phyloP scores from a whole-genome alignment of 257 asterid species.

The Lithospermum erythrorhizon region DNA sequence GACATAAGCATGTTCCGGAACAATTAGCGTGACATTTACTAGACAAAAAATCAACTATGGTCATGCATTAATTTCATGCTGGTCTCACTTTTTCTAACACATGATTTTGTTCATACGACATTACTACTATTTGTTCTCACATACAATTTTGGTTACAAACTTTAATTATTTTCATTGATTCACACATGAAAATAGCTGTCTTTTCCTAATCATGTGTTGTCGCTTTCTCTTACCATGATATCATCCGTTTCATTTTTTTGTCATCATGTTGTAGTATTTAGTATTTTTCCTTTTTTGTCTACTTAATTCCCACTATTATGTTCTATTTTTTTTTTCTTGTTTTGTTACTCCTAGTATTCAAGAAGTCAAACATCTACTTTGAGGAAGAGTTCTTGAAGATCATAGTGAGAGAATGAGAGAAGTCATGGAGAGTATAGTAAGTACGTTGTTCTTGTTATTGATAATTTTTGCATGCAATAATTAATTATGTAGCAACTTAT shows the following conservation, averaged over 20 bases:
- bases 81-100: slow-evolving; percentile 20
- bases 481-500: too few species aligned
- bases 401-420: slow-evolving; percentile 22
- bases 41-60: slow-evolving; percentile 11
- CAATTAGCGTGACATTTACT: slow-evolving; percentile 17
- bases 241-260: slow-evolving; percentile 17
- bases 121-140: not conserved
- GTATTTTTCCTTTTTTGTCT: slow-evolving; percentile 18
- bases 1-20: slow-evolving; percentile 47
- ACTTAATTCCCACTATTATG: slow-evolving; percentile 57
- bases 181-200: slow-evolving; percentile 43
- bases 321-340: slow-evolving; percentile 13
- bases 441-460: slow-evolving; percentile 53
- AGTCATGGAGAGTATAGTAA: slow-evolving; percentile 93
- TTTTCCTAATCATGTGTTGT: slow-evolving; percentile 46
- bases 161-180: not conserved
- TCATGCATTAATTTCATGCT: slow-evolving; percentile 22
- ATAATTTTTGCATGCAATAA: not conserved
- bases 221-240: slow-evolving; percentile 68
- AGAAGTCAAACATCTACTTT: slow-evolving; percentile 16
- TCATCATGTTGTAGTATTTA: not conserved
- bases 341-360: slow-evolving; percentile 18
- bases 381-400: slow-evolving; percentile 37
- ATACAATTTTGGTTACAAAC: not conserved
- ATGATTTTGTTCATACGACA: not conserved